Percentiles rank a stretch among this genome's conserved stretches.
These are phyloP conservation scores for Nakazawaea sp. DNA, from an alignment of 805 yeast species.

Conservation along the genomic window DNA sequence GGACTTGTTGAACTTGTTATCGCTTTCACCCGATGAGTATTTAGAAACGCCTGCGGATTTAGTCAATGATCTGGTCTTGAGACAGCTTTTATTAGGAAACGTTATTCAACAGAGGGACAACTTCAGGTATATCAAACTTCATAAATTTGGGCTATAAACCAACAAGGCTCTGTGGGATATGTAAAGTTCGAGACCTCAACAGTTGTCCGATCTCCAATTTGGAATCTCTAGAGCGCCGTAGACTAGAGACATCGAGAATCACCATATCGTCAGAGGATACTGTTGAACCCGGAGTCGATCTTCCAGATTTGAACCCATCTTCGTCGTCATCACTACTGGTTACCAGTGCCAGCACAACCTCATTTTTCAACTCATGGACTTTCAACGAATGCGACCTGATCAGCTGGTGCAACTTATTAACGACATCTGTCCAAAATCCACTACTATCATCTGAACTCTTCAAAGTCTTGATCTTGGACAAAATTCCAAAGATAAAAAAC, in stretches of 20 bases:
- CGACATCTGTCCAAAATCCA: not conserved
- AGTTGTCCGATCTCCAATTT: conserved; percentile 5
- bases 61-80: conserved; percentile 25
- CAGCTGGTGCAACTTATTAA: conserved; percentile 19
- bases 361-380: too few species aligned
- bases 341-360: too few species aligned
- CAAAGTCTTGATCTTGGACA: not conserved
- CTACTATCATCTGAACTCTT: too few species aligned
- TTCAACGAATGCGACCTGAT: conserved; percentile 14
- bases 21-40: conserved; percentile 7
- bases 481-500: not conserved
- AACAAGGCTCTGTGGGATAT: not conserved
- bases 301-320: not conserved
- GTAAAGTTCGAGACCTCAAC: conserved; percentile 5
- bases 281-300: too few species aligned
- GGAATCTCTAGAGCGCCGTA: too few species aligned
- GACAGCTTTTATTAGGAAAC: conserved; percentile 20
- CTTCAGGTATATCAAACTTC: conserved; percentile 12
- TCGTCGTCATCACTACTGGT: too few species aligned
- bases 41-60: conserved; percentile 16
- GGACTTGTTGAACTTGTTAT: conserved; percentile 22
- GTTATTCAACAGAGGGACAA: conserved; percentile 20
- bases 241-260: too few species aligned
- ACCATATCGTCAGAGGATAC: too few species aligned
- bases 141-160: conserved; percentile 4